phyloP scores from a whole-genome alignment of 2,329 filamentous ascomycete genomes.

The Pseudocercospora cruenta region DNA sequence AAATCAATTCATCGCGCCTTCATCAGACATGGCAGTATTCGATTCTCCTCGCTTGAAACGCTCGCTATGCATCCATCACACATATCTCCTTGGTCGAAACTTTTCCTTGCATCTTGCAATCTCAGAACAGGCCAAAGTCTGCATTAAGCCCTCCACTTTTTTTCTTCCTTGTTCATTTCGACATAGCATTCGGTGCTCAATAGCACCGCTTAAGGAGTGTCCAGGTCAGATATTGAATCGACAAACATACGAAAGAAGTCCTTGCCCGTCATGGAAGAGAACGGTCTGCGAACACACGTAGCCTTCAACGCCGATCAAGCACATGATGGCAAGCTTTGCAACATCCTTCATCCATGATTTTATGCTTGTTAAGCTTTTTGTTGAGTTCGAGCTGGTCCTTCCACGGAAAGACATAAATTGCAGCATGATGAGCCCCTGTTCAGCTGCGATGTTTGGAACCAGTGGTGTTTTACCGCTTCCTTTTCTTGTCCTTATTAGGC shows the following conservation, averaged over 20 bases:
- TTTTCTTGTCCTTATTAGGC: slow-evolving; percentile 69
- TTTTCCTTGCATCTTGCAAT: neutral
- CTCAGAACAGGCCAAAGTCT: neutral
- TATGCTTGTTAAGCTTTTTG: neutral
- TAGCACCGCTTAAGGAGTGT: neutral
- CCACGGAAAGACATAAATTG: neutral
- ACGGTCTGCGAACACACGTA: neutral
- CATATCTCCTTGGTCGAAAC: neutral
- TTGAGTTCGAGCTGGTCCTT: neutral
- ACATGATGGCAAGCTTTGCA: neutral
- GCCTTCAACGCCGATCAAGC: neutral
- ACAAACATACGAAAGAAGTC: neutral
- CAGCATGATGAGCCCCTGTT: neutral
- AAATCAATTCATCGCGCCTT: neutral
- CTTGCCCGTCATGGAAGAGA: neutral
- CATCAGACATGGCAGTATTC: slow-evolving; percentile 4
- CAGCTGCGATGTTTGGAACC: neutral
- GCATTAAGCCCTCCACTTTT: neutral
- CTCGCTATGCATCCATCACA: slow-evolving; percentile 1
- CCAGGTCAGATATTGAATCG: neutral
- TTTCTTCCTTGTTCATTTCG: neutral
- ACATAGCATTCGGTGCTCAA: neutral
- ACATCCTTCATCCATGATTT: neutral
- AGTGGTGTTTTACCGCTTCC: slow-evolving; percentile 24
- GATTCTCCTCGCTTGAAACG: neutral